A percentile compares a stretch with the other conserved stretches of the same genome.
Conservation (phyloP, 1,284 basidiomycete genomes). For the Calocybe gambosa region DNA sequence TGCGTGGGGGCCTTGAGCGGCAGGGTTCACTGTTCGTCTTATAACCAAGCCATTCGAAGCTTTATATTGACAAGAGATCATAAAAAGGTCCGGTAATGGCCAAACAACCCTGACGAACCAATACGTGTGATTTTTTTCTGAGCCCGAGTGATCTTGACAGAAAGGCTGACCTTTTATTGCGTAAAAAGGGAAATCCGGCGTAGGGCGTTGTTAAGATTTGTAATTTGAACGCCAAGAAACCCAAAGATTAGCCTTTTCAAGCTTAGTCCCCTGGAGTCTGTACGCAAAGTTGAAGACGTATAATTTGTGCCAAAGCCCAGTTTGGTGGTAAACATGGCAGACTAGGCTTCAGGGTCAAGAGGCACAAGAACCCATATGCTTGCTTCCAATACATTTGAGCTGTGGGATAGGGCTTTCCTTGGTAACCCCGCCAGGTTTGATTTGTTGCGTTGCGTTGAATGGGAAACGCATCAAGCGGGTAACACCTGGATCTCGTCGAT, state of each 20-base stretch:
- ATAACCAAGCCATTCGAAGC: slow-evolving; percentile 4
- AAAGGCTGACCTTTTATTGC: slow-evolving; percentile 13
- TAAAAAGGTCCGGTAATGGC: slow-evolving; percentile 7
- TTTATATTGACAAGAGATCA: slow-evolving; percentile 16
- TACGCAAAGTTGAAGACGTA: not conserved
- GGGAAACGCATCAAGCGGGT: not conserved
- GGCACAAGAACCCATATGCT: slow-evolving; percentile 2
- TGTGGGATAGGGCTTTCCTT: not conserved
- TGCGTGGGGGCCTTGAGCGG: not conserved
- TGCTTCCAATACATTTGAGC: slow-evolving; percentile 1
- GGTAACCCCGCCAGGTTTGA: slow-evolving; percentile 3
- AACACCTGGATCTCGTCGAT: not conserved
- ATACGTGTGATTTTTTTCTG: slow-evolving; percentile 10
- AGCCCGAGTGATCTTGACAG: slow-evolving; percentile 9
- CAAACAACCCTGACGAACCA: slow-evolving; percentile 16
- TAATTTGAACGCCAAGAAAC: slow-evolving; percentile 6
- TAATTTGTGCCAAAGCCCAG: not conserved
- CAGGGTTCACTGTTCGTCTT: not conserved
- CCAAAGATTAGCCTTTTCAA: slow-evolving; percentile 7
- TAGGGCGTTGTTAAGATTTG: slow-evolving; percentile 1
- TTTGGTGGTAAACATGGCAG: not conserved
- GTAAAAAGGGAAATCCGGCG: slow-evolving; percentile 10
- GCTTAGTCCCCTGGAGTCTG: not conserved
- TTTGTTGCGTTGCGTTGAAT: not conserved
- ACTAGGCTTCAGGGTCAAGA: not conserved